A percentile compares a stretch with the other conserved stretches of the same genome.
Evolutionary conservation across 2,329 filamentous ascomycete species (phyloP).

Genomic region (Ampelomyces quisqualis): DNA sequence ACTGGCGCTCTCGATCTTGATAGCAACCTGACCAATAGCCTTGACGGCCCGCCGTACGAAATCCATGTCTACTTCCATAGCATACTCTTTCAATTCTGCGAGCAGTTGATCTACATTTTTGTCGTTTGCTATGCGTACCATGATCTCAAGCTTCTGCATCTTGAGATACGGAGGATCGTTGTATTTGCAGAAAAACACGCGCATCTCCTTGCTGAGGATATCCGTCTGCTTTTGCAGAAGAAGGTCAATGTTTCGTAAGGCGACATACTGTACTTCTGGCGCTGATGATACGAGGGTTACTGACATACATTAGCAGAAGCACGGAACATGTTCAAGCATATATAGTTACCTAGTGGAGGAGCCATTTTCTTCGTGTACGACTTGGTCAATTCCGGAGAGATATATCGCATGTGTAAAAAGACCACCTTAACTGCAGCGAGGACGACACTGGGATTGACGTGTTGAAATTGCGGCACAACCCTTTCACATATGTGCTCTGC

Average conservation of each 20-base stretch:
- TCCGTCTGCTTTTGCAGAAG: conserved; percentile 94
- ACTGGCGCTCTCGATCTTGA: conserved; percentile 94
- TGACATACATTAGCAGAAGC: conserved; percentile 44
- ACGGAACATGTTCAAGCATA: too few relatives aligned
- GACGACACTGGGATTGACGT: conserved; percentile 96
- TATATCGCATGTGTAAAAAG: conserved; percentile 89
- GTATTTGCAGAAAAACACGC: conserved; percentile 99
- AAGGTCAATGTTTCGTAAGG: conserved; percentile 91
- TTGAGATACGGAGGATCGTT: conserved; percentile 98
- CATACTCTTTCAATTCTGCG: conserved; percentile 94
- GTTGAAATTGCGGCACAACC: conserved; percentile 94
- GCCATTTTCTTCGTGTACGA: conserved; percentile 99
- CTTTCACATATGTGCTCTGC: conserved; percentile 97
- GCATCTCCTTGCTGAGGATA: conserved; percentile 93
- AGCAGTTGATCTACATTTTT: conserved; percentile 93
- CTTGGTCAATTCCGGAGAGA: conserved; percentile 74
- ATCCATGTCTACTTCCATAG: conserved; percentile 98
- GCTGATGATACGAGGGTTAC: conserved; percentile 94
- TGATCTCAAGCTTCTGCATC: conserved; percentile 95
- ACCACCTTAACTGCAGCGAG: conserved; percentile 97
- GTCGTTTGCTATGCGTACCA: conserved; percentile 98
- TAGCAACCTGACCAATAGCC: conserved; percentile 95
- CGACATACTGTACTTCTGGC: conserved; percentile 97
- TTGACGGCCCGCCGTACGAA: conserved; percentile 92
- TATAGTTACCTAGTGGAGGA: conserved; percentile 73